These are phyloP conservation scores for Exobasidium rhododendri DNA, from an alignment of 1,284 basidiomycete species.

Conservation along the genomic window DNA sequence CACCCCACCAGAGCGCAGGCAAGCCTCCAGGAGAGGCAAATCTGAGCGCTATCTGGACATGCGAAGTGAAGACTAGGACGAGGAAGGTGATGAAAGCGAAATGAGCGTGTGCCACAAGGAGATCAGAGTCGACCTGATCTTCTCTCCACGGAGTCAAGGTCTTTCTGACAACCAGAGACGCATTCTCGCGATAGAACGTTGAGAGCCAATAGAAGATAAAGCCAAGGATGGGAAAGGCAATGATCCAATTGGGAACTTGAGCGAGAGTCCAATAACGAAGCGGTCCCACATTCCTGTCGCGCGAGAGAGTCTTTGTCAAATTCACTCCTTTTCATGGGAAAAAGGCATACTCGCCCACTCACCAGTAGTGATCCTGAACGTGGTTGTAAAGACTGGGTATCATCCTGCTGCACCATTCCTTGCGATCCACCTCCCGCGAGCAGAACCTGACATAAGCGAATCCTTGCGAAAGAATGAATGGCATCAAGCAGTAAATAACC, in stretches of 20 bases:
- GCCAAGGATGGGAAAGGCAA: slow-evolving; percentile 69
- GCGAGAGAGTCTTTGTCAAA: no score
- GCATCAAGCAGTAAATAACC: slow-evolving; percentile 30
- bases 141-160: slow-evolving; percentile 5
- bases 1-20: slow-evolving; percentile 81
- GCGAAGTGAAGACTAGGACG: slow-evolving; percentile 73
- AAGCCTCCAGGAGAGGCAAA: slow-evolving; percentile 66
- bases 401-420: slow-evolving; percentile 66
- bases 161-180: background rate
- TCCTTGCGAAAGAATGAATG: slow-evolving; percentile 45
- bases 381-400: slow-evolving; percentile 76
- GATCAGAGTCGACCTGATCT: background rate
- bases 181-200: background rate
- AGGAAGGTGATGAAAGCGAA: slow-evolving; percentile 62
- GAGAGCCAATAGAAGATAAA: slow-evolving; percentile 13
- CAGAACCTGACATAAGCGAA: slow-evolving; percentile 70
- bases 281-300: slow-evolving; percentile 72
- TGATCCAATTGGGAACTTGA: slow-evolving; percentile 82
- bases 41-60: slow-evolving; percentile 86
- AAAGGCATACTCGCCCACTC: no score
- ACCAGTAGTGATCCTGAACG: slow-evolving; percentile 80
- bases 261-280: slow-evolving; percentile 77
- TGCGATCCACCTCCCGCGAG: slow-evolving; percentile 12
- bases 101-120: slow-evolving; percentile 66
- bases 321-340: no score